A percentile compares a stretch with the other conserved stretches of the same genome.
These are phyloP conservation scores for Stereocaulon alpinum DNA, from an alignment of 495 filamentous ascomycete species.

Conservation along the genomic window DNA sequence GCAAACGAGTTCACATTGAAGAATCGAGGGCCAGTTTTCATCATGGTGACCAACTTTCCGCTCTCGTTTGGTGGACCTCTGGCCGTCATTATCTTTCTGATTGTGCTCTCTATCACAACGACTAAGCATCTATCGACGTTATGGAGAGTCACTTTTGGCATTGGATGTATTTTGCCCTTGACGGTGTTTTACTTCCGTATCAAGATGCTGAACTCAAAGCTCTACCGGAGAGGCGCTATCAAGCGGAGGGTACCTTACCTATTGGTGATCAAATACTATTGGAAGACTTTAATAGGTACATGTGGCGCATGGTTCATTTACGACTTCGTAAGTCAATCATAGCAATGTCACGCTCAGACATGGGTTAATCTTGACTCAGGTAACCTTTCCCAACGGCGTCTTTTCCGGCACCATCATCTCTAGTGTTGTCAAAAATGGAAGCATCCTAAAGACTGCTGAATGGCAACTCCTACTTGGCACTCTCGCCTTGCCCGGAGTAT, in stretches of 20 bases:
- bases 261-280: slow-evolving; percentile 37
- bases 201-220: slow-evolving; percentile 40
- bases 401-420: slow-evolving; percentile 42
- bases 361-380: slow-evolving; percentile 24
- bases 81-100: slow-evolving; percentile 38
- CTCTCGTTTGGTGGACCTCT: slow-evolving; percentile 41
- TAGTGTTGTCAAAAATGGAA: slow-evolving; percentile 30
- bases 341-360: not conserved
- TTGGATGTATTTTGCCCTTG: slow-evolving; percentile 41
- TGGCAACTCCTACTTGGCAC: slow-evolving; percentile 42
- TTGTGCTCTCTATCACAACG: slow-evolving; percentile 34
- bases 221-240: slow-evolving; percentile 41
- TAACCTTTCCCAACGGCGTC: slow-evolving; percentile 40
- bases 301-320: slow-evolving; percentile 44
- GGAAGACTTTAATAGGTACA: slow-evolving; percentile 39
- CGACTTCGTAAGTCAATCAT: slow-evolving; percentile 28
- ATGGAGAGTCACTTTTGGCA: slow-evolving; percentile 43
- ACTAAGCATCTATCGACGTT: slow-evolving; percentile 36
- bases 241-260: slow-evolving; percentile 37
- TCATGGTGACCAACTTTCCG: slow-evolving; percentile 44
- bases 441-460: slow-evolving; percentile 33
- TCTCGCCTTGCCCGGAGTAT: slow-evolving; percentile 39
- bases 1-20: slow-evolving; percentile 37
- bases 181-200: slow-evolving; percentile 44
- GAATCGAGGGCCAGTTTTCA: slow-evolving; percentile 41